Evolutionary conservation across 768 basidiomycete species (phyloP).

Genomic region (Kwoniella heveanensis): DNA sequence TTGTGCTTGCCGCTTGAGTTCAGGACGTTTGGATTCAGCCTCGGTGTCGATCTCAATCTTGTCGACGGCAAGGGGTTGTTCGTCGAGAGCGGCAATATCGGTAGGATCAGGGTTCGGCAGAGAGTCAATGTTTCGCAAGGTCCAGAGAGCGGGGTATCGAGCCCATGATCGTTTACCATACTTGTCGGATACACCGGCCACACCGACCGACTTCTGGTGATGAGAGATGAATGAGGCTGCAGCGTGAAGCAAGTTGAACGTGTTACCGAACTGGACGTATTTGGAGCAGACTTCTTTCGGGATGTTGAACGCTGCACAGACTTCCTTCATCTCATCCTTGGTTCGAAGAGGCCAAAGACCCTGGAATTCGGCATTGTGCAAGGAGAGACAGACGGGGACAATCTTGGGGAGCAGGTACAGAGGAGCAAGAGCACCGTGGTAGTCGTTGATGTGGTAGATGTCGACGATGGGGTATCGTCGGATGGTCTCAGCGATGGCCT

Average conservation of each 20-base stretch:
- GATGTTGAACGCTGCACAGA: conserved; percentile 96
- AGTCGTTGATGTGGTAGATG: conserved; percentile 91
- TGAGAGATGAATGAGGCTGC: conserved; percentile 88
- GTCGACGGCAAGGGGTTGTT: conserved; percentile 69
- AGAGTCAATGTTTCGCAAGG: conserved; percentile 90
- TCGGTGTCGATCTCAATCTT: conserved; percentile 75
- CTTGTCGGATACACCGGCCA: conserved; percentile 96
- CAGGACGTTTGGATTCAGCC: conserved; percentile 87
- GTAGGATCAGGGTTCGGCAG: conserved; percentile 89
- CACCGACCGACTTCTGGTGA: conserved; percentile 90
- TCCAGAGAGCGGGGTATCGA: conserved; percentile 94
- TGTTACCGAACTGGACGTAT: conserved; percentile 97
- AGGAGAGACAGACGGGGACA: conserved; percentile 82
- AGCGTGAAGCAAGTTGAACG: conserved; percentile 91
- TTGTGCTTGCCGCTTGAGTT: conserved; percentile 86
- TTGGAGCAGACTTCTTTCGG: conserved; percentile 94
- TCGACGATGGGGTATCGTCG: conserved; percentile 83
- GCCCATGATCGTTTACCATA: conserved; percentile 95
- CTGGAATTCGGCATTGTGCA: conserved; percentile 97
- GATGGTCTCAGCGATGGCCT: conserved; percentile 89
- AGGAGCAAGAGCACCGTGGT: conserved; percentile 87
- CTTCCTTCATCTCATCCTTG: conserved; percentile 98
- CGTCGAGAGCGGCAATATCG: conserved; percentile 86
- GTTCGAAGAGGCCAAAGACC: conserved; percentile 92
- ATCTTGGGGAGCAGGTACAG: conserved; percentile 91